Evolutionary conservation across 2,329 filamentous ascomycete genomes (phyloP).

Genomic region (Ophiostoma montium): DNA sequence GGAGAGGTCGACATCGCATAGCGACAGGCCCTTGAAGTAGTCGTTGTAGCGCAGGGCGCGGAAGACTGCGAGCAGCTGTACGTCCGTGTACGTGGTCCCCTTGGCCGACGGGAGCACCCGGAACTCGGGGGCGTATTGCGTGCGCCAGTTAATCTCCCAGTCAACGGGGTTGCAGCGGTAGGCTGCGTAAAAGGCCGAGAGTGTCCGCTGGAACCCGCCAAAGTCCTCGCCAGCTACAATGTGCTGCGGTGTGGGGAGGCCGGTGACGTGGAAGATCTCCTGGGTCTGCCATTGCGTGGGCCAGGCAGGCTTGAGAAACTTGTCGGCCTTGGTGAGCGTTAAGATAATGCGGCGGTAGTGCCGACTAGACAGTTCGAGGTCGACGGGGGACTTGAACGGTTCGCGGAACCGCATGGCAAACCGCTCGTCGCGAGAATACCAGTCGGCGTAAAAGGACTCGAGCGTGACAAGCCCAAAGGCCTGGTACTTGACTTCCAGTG

Average conservation of each 20-base stretch:
- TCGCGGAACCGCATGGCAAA: constrained; percentile 41
- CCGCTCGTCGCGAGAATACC: constrained; percentile 37
- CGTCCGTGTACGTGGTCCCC: constrained; percentile 27
- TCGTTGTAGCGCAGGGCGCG: constrained; percentile 44
- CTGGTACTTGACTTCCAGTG: constrained; percentile 31
- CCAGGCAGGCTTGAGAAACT: constrained; percentile 43
- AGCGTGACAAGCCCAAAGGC: constrained; percentile 39
- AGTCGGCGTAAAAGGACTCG: constrained; percentile 36
- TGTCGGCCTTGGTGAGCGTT: constrained; percentile 38
- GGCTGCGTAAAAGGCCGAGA: constrained; percentile 40
- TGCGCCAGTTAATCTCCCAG: constrained; percentile 37
- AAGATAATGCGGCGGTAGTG: constrained; percentile 40
- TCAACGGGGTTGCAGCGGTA: constrained; percentile 35
- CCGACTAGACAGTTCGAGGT: constrained; percentile 35
- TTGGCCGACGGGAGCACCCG: constrained; percentile 31
- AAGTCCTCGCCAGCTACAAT: constrained; percentile 38
- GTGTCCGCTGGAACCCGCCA: constrained; percentile 38
- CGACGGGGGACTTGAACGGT: constrained; percentile 18
- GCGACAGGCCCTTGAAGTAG: constrained; percentile 44
- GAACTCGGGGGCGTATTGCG: constrained; percentile 36
- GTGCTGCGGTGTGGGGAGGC: constrained; percentile 37
- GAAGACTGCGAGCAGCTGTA: constrained; percentile 42
- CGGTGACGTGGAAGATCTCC: constrained; percentile 36
- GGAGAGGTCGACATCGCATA: constrained; percentile 36
- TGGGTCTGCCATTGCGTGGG: constrained; percentile 37